A percentile compares a stretch with the other conserved stretches of the same genome.
Conservation (phyloP, 2,329 filamentous ascomycete genomes). For the Huntiella moniliformis region DNA sequence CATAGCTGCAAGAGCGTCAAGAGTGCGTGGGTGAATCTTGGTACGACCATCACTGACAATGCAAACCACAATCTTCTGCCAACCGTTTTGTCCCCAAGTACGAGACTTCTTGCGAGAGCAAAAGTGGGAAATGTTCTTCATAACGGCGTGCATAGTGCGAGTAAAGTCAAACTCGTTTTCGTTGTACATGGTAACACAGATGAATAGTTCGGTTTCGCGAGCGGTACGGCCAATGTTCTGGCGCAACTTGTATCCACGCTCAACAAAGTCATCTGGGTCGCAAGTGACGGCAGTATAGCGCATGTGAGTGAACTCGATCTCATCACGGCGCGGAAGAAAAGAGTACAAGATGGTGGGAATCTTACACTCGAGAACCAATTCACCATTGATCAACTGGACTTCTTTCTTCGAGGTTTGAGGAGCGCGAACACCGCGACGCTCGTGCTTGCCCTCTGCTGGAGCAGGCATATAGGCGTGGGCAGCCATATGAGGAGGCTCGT, state of each 20-base stretch:
- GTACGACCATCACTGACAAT: conserved; percentile 91
- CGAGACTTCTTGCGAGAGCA: conserved; percentile 83
- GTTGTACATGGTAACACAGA: conserved; percentile 83
- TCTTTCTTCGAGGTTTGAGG: conserved; percentile 86
- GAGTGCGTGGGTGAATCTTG: conserved; percentile 87
- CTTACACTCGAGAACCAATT: conserved; percentile 95
- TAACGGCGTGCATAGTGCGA: conserved; percentile 86
- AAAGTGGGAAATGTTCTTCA: conserved; percentile 99
- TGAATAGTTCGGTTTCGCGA: conserved; percentile 78
- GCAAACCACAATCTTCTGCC: conserved; percentile 99
- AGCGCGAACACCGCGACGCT: conserved; percentile 66
- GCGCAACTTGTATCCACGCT: conserved; percentile 75
- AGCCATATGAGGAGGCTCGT: conserved; percentile 19
- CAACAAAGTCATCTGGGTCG: conserved; percentile 83
- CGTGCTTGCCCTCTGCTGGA: conserved; percentile 56
- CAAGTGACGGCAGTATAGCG: conserved; percentile 97
- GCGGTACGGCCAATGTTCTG: conserved; percentile 72
- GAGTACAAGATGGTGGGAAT: conserved; percentile 97
- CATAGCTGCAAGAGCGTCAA: conserved; percentile 75
- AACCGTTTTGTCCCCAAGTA: conserved; percentile 95
- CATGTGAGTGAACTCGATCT: conserved; percentile 97
- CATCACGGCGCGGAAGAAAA: conserved; percentile 80
- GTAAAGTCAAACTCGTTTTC: conserved; percentile 94
- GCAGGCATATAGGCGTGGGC: conserved; percentile 14
- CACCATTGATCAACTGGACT: conserved; percentile 89